Evolutionary conservation across 2,329 filamentous ascomycete genomes (phyloP), one percentile per base, ranked within the genome.

Genomic region (Elsinoe ampelina): DNA sequence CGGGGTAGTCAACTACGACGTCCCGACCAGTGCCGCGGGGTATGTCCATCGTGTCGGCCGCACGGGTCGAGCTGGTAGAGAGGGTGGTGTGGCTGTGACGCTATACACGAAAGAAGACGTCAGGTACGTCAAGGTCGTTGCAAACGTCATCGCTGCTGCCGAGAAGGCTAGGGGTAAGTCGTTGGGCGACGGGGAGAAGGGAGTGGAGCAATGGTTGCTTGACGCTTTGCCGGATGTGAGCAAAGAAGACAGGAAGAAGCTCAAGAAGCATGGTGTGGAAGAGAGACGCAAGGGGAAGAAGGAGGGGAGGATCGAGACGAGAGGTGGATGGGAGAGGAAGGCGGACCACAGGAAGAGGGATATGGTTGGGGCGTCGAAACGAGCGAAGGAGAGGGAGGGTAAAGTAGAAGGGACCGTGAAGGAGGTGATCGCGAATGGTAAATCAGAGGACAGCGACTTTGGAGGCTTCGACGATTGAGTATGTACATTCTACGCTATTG

Each of bases 71-170:
- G 93, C 91, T 0, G 93, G 93, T 0, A 81, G 91, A 20, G 83
- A 87, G 65, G 91, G 91, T 17, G 93, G 93, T 48, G 81, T 95
- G 2, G 91, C 90, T 0, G 86, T 98, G 1, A 98, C 93, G 0
- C 86, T 95, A 58, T 98, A 95, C 71, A 97, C 92, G 0, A 89
- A 93, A 69, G 93, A 96, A 60, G 93, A 98, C 66, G 86, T 97
- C 3, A 86, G 88, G 0, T 89, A 85, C 61, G 82, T 98, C 58
- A 95, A 92, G 74, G 88, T 84, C 61, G 87, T 98, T 26, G 93
- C 91, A 34, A 96, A 96, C 66, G 88, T 97, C 34, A 95, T 98
- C 61, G 82, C 87, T 0, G 81, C 83, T 19, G 90, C 86, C 62
- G 88, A 96, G 71, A 87, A 83, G 70, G 80, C 90, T 65, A 73